Conservation (phyloP, 1,139 yeast genomes). For the Geotrichum bryndzae region DNA sequence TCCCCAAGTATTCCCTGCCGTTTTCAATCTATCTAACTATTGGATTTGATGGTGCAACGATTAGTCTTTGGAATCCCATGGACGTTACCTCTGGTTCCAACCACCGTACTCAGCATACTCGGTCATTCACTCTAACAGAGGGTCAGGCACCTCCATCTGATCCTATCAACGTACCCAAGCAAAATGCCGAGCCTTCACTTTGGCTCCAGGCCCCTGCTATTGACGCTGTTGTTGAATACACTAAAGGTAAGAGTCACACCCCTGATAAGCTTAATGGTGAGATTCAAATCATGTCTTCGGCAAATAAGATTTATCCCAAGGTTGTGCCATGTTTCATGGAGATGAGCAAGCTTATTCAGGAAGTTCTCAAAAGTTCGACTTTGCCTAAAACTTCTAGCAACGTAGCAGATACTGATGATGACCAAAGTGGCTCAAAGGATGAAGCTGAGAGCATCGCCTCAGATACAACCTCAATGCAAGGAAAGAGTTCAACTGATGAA, state of each 20-base stretch:
- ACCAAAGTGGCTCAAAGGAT: conserved; percentile 33
- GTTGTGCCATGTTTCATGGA: conserved; percentile 76
- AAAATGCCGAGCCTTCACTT: conserved; percentile 44
- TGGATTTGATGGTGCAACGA: conserved; percentile 29
- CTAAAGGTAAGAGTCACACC: conserved; percentile 29
- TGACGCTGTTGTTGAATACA: conserved; percentile 47
- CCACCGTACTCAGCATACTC: conserved; percentile 5
- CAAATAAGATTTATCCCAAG: conserved; percentile 59
- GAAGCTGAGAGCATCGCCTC: conserved; percentile 1
- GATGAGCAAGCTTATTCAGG: conserved; percentile 37
- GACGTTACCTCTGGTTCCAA: conserved; percentile 19
- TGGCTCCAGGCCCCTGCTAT: conserved; percentile 75
- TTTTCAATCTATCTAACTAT: conserved; percentile 25
- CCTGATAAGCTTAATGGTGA: conserved; percentile 50
- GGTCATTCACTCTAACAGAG: conserved; percentile 10
- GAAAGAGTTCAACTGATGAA: background rate
- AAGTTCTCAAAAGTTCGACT: conserved; percentile 17
- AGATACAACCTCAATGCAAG: background rate
- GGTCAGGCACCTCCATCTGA: background rate
- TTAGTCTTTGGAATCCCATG: conserved; percentile 27
- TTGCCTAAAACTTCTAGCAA: background rate
- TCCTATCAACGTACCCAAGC: conserved; percentile 12
- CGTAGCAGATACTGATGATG: background rate
- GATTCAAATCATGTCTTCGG: conserved; percentile 62
- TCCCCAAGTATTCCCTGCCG: conserved; percentile 20